Conservation (phyloP, 2,329 filamentous ascomycete species). For the Ilyonectria destructans region DNA sequence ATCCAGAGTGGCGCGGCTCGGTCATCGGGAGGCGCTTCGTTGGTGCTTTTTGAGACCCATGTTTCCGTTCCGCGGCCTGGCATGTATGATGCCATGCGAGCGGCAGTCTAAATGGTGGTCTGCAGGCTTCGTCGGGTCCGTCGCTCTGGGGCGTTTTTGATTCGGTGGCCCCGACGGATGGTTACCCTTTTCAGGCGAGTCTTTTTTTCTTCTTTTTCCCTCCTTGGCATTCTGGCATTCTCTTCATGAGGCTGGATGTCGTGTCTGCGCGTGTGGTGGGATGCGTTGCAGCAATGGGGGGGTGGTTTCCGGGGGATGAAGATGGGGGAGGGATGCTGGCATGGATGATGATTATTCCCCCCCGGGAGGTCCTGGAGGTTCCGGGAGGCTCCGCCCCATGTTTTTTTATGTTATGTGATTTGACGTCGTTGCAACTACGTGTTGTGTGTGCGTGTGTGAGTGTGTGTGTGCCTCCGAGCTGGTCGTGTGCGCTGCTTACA, state of each 20-base stretch:
- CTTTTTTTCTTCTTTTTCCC: neutral
- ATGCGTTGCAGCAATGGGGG: slow-evolving; percentile 21
- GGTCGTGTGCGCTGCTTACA: neutral
- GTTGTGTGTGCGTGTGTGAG: neutral
- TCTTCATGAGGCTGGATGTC: slow-evolving; percentile 16
- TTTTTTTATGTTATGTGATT: slow-evolving; percentile 23
- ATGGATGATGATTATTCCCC: slow-evolving; percentile 22
- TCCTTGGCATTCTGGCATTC: neutral
- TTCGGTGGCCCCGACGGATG: slow-evolving; percentile 36
- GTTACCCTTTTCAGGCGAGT: slow-evolving; percentile 31
- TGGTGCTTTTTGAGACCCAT: slow-evolving; percentile 2
- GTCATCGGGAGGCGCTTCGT: slow-evolving; percentile 16
- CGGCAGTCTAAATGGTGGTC: slow-evolving; percentile 17
- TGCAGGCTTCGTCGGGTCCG: slow-evolving; percentile 24
- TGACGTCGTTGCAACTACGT: slow-evolving; percentile 10
- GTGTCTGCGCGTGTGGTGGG: slow-evolving; percentile 12
- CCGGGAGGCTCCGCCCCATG: slow-evolving; percentile 28
- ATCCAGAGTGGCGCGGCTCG: slow-evolving; percentile 15
- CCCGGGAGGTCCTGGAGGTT: slow-evolving; percentile 2
- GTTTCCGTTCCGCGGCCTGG: slow-evolving; percentile 18
- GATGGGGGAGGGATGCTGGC: neutral
- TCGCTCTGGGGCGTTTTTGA: slow-evolving; percentile 42
- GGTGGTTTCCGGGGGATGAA: slow-evolving; percentile 23
- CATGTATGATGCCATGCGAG: slow-evolving; percentile 12
- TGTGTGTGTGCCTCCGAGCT: neutral